Evolutionary conservation across 495 filamentous ascomycete genomes (phyloP).

Genomic region (Aspergillus mulundensis): DNA sequence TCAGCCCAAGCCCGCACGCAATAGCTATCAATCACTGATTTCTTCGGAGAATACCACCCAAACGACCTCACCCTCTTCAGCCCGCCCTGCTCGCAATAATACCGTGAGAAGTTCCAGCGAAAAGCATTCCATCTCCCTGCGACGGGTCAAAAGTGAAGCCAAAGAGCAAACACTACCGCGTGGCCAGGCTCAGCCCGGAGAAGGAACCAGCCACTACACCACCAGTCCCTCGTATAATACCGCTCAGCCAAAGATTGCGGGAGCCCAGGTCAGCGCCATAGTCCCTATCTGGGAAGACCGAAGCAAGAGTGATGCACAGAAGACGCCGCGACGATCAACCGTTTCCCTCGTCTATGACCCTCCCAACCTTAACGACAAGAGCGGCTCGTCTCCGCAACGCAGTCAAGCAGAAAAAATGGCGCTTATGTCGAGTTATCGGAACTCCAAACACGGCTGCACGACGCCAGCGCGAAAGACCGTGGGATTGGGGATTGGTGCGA

Average conservation of each 20-base stretch:
- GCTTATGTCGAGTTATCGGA: conserved; percentile 14
- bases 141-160: conserved; percentile 18
- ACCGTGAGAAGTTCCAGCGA: conserved; percentile 19
- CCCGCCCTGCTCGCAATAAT: conserved; percentile 24
- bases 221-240: background rate
- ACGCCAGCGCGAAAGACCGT: conserved; percentile 32
- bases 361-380: conserved; percentile 10
- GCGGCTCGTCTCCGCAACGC: conserved; percentile 10
- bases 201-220: background rate
- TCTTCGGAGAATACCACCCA: conserved; percentile 16
- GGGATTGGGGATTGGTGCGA: conserved; percentile 32
- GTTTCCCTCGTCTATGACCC: conserved; percentile 15
- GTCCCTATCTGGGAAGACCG: conserved; percentile 41
- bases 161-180: background rate
- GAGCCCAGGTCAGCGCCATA: conserved; percentile 17
- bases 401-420: conserved; percentile 15
- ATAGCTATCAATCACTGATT: conserved; percentile 20
- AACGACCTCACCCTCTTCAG: conserved; percentile 13
- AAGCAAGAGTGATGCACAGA: background rate
- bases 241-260: background rate
- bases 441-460: conserved; percentile 22
- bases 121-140: conserved; percentile 15
- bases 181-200: background rate
- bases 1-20: conserved; percentile 28
- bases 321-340: conserved; percentile 6